phyloP scores from a whole-genome alignment of 1,284 basidiomycete species.

The Abortiporus biennis region DNA sequence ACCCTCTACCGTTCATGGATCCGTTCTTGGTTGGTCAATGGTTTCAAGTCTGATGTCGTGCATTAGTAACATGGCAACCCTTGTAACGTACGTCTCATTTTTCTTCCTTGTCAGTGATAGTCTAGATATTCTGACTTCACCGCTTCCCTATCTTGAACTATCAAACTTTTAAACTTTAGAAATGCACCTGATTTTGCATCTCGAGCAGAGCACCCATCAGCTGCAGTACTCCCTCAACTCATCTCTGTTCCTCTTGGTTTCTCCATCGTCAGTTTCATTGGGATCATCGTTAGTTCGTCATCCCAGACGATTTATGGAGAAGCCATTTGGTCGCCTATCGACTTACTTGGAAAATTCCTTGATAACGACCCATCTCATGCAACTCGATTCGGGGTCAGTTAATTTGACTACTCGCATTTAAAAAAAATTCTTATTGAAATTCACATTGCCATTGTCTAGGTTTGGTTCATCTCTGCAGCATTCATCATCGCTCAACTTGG shows the following conservation, averaged over 20 bases:
- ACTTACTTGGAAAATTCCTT: slow-evolving; percentile 65
- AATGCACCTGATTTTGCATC: slow-evolving; percentile 80
- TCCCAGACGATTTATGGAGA: slow-evolving; percentile 74
- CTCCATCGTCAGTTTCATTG: slow-evolving; percentile 75
- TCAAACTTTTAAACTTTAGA: slow-evolving; percentile 25
- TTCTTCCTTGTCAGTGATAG: too few species aligned
- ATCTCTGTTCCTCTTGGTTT: slow-evolving; percentile 73
- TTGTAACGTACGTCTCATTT: slow-evolving; percentile 46
- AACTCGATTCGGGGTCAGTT: slow-evolving; percentile 57
- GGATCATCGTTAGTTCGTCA: slow-evolving; percentile 79
- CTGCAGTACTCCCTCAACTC: slow-evolving; percentile 68
- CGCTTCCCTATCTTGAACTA: slow-evolving; percentile 6
- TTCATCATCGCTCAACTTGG: slow-evolving; percentile 70
- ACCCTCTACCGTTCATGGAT: slow-evolving; percentile 61
- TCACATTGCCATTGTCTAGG: slow-evolving; percentile 23
- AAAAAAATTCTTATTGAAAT: neutral
- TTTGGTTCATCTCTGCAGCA: slow-evolving; percentile 72
- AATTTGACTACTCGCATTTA: neutral
- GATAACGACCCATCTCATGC: slow-evolving; percentile 56
- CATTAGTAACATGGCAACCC: slow-evolving; percentile 76
- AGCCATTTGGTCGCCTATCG: slow-evolving; percentile 78
- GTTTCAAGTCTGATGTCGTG: slow-evolving; percentile 72
- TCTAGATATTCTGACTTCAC: too few species aligned
- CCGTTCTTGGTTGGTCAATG: slow-evolving; percentile 76
- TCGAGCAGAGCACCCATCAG: slow-evolving; percentile 59